Base-by-base conservation (phyloP, 2,329 filamentous ascomycete genomes). In the Fusarium sp. region DNA sequence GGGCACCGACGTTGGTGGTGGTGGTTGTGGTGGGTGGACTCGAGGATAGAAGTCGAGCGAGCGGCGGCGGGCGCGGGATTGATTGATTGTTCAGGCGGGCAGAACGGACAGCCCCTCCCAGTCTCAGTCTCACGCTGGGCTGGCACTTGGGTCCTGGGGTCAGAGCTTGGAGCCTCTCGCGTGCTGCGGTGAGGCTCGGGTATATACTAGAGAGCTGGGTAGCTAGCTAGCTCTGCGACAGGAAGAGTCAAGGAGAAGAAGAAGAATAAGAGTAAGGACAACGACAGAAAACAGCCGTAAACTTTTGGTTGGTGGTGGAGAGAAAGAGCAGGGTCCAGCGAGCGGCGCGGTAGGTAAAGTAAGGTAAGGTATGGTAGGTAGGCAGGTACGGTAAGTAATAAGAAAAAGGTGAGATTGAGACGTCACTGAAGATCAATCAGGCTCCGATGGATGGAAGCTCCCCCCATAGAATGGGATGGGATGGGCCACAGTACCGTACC, bases 391-490 rank as follows among this genome's bases (percentile, higher is more conserved):
- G 27, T 17, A 55, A 35, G 51, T 24, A 70, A 59, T 29, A 42
- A 31, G 36, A 69, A 51, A 62, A 62, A 67, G 71, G 64, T 67
- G 44, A 62, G 64, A 62, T 67, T 74, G 57, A 77, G 67, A 71
- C 75, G 70, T 72, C 75, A 75, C 67, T 73, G 67, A 67, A 73
- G 71, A 77, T 77, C 73, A 76, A 74, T 53, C 71, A 71, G 67
- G 75, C 69, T 77, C 71, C 71, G 56, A 29, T 29, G 46, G 24
- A n/a, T 51, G 46, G 46, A 71, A 75, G 73, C 69, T 70, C 27
- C 27, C 46, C 46, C 67, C 73, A 67, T 22, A 42, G 40, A 22
- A 44, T 44, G 12, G 20, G 20, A 16, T 14, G 20, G 40, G 42
- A 46, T 69, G 38, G 53, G 53, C 62, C 44, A 53, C 67, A 53